Evolutionary conservation across 345 rosid species (phyloP).

Genomic region (Conringia planisiliqua): DNA sequence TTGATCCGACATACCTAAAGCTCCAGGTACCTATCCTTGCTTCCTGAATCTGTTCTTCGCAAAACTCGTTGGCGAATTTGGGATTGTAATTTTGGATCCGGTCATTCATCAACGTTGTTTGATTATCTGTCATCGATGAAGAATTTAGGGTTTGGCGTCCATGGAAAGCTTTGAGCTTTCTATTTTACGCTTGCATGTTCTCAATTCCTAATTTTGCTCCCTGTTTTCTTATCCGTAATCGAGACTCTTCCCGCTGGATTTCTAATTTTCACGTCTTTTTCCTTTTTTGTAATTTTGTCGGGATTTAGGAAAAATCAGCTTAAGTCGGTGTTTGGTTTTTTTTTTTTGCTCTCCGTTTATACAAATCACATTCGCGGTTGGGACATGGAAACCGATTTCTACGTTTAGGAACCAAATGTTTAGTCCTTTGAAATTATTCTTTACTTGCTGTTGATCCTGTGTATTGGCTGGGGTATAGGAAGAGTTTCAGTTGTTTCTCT

Average conservation of each 20-base stretch:
- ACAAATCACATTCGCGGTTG: neutral
- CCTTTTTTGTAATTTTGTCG: neutral
- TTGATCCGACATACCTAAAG: constrained; percentile 31
- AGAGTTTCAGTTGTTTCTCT: neutral
- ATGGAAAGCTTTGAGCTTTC: neutral
- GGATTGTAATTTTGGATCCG: constrained; percentile 9
- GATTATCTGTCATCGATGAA: neutral
- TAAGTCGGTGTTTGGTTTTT: neutral
- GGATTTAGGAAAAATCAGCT: neutral
- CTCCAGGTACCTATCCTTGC: constrained; percentile 23
- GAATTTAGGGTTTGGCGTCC: neutral
- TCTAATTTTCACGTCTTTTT: neutral
- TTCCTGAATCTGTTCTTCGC: constrained; percentile 6
- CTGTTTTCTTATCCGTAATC: neutral
- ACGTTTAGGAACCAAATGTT: neutral
- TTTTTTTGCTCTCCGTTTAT: neutral
- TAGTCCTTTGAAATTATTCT: neutral
- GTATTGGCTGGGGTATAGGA: neutral
- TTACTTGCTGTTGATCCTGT: neutral
- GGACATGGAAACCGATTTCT: neutral
- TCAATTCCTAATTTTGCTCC: neutral
- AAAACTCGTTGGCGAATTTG: neutral
- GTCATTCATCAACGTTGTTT: neutral
- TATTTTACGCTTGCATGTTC: neutral
- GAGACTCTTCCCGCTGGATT: constrained; percentile 16